Evolutionary conservation across 192 early-diverging fungal species (phyloP), one percentile per base, ranked within the genome.

Genomic region (Entrophospora sp.): DNA sequence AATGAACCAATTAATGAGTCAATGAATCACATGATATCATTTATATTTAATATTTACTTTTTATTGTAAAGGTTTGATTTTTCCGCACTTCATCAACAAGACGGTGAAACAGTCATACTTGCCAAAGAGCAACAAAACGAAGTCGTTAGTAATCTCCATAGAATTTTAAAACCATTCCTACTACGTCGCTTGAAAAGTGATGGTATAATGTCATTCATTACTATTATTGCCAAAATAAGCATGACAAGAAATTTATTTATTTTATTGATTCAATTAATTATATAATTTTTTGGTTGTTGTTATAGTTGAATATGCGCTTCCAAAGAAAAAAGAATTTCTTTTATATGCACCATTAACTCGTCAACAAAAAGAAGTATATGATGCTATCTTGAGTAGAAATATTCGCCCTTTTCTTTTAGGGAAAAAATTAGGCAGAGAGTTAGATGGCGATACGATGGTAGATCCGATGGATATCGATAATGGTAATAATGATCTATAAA

Each of bases 301-400:
- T n/a, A 64, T 80, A 86, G 94, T 97, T 2, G 95, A 95, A 59
- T 81, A 89, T 45, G 76, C 81, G 18, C 66, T 98, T 65, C 96
- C 96, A 16, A 89, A 86, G 67, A 98, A 98, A 75, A 86, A 87
- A 43, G 94, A 96, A 75, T 89, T 91, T 57, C 66, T 96, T 7
- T 68, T 97, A 4, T 87, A 91, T 49, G 85, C 84, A 16, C 91
- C 91, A 0, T 73, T 91, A 61, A 85, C 88, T 0, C 77, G 78
- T 4, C 51, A 80, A 44, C 90, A 92, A 75, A 86, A 82, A 61
- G 81, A 84, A 61, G 79, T 83, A 66, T 89, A 91, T 51, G 81
- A 88, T 71, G 87, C 86, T 3, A 78, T 86, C 14, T 67, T 87
- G 5, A 74, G 77, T 10, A 69, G 78, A 31, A 73, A 87, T 46